Percentiles rank a stretch among this genome's conserved stretches.
Conservation (phyloP, 441 rosid species). For the Erysimum cheiri region DNA sequence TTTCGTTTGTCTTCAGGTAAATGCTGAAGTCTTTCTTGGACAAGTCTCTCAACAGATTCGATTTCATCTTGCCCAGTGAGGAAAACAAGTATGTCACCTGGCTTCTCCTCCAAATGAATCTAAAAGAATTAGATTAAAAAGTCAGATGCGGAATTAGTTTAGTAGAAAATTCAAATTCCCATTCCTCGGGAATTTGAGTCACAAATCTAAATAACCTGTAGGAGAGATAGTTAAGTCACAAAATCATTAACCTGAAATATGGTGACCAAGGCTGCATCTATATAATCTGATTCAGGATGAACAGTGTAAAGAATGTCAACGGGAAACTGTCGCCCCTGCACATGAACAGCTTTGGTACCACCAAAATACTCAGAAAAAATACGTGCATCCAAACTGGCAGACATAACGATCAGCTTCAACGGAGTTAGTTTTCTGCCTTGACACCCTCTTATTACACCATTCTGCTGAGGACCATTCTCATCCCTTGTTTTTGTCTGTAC, state of each 20-base stretch:
- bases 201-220: no score
- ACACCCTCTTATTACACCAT: slow-evolving; percentile 51
- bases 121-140: slow-evolving; percentile 33
- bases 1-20: slow-evolving; percentile 72
- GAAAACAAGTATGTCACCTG: slow-evolving; percentile 92
- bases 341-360: slow-evolving; percentile 81
- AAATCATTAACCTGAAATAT: slow-evolving; percentile 77
- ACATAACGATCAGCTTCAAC: slow-evolving; percentile 87
- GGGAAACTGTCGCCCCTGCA: slow-evolving; percentile 86
- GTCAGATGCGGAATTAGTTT: slow-evolving; percentile 20
- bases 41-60: slow-evolving; percentile 77
- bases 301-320: slow-evolving; percentile 80
- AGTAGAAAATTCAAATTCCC: neutral
- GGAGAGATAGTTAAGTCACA: slow-evolving; percentile 3
- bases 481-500: slow-evolving; percentile 39
- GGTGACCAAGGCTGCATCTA: slow-evolving; percentile 77
- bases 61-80: slow-evolving; percentile 98
- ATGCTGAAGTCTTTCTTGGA: slow-evolving; percentile 64
- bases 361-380: slow-evolving; percentile 81
- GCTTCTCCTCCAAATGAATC: slow-evolving; percentile 83
- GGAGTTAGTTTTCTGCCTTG: slow-evolving; percentile 60
- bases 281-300: slow-evolving; percentile 73
- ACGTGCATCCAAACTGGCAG: slow-evolving; percentile 96
- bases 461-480: slow-evolving; percentile 46
- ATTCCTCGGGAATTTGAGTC: neutral